Percentiles rank a stretch among this genome's conserved stretches.
Evolutionary conservation across 1,284 basidiomycete genomes (phyloP).

Genomic region (Bjerkandera adusta): DNA sequence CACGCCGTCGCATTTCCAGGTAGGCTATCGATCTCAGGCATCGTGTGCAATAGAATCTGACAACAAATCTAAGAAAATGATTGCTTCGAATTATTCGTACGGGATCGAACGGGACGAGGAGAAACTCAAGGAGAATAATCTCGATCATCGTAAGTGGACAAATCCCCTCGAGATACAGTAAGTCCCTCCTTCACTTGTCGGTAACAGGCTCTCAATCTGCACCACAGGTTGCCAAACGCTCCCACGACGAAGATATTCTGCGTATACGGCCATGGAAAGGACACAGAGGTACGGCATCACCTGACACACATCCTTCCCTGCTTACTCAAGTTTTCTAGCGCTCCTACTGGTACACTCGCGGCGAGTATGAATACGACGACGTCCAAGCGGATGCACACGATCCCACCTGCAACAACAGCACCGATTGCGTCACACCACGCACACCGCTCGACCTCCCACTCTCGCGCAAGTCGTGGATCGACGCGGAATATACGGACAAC

Average conservation of each 20-base stretch:
- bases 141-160: slow-evolving; percentile 85
- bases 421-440: slow-evolving; percentile 41
- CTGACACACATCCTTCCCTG: background rate
- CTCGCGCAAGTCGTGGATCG: slow-evolving; percentile 75
- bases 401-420: slow-evolving; percentile 38
- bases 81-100: slow-evolving; percentile 88
- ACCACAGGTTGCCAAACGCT: slow-evolving; percentile 75
- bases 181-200: slow-evolving; percentile 16
- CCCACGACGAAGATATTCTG: slow-evolving; percentile 95
- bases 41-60: background rate
- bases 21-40: slow-evolving; percentile 28
- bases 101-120: slow-evolving; percentile 84
- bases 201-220: background rate
- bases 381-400: slow-evolving; percentile 44
- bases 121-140: slow-evolving; percentile 61
- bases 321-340: slow-evolving; percentile 41
- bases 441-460: slow-evolving; percentile 58
- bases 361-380: slow-evolving; percentile 68
- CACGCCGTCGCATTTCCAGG: slow-evolving; percentile 83
- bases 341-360: slow-evolving; percentile 82
- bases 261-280: slow-evolving; percentile 94
- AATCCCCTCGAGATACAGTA: slow-evolving; percentile 91
- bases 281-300: slow-evolving; percentile 74
- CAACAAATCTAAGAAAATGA: slow-evolving; percentile 68
- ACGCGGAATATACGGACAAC: slow-evolving; percentile 76